These are phyloP conservation scores for Phytomonas sp. DNA, from an alignment of 208 protist genomes.

Conservation along the genomic window DNA sequence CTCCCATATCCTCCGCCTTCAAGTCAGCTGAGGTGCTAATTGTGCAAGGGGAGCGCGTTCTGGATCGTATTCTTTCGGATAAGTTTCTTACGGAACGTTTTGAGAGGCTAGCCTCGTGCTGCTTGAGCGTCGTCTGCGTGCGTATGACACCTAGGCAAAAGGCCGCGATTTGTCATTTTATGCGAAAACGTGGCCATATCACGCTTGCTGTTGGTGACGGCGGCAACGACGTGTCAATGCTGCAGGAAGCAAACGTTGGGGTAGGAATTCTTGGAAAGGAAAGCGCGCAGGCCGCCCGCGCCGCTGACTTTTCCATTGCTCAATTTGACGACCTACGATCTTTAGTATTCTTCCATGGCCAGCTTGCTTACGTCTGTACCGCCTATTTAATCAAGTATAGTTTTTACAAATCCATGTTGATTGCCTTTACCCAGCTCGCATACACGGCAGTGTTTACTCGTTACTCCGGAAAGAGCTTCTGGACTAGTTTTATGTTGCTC, in stretches of 20 bases:
- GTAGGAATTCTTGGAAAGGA: slow-evolving; percentile 91
- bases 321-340: slow-evolving; percentile 89
- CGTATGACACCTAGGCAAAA: slow-evolving; percentile 93
- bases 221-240: slow-evolving; percentile 94
- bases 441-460: slow-evolving; percentile 69
- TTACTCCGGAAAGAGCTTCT: slow-evolving; percentile 82
- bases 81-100: slow-evolving; percentile 34
- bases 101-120: slow-evolving; percentile 35
- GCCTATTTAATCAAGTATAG: slow-evolving; percentile 95
- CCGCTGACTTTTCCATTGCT: slow-evolving; percentile 91
- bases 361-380: slow-evolving; percentile 87
- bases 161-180: slow-evolving; percentile 76
- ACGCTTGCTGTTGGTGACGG: slow-evolving; percentile 94
- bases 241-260: slow-evolving; percentile 91
- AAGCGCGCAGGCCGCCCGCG: slow-evolving; percentile 87
- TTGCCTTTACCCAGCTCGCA: slow-evolving; percentile 89
- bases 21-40: slow-evolving; percentile 21
- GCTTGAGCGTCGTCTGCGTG: slow-evolving; percentile 90
- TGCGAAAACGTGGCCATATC: slow-evolving; percentile 42
- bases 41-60: slow-evolving; percentile 52
- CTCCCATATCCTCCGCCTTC: no score
- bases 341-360: slow-evolving; percentile 93
- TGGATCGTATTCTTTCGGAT: slow-evolving; percentile 60
- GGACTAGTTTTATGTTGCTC: slow-evolving; percentile 84
- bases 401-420: slow-evolving; percentile 96